These are phyloP conservation scores for Brassica nigra DNA, from an alignment of 345 rosid genomes.

Conservation along the genomic window DNA sequence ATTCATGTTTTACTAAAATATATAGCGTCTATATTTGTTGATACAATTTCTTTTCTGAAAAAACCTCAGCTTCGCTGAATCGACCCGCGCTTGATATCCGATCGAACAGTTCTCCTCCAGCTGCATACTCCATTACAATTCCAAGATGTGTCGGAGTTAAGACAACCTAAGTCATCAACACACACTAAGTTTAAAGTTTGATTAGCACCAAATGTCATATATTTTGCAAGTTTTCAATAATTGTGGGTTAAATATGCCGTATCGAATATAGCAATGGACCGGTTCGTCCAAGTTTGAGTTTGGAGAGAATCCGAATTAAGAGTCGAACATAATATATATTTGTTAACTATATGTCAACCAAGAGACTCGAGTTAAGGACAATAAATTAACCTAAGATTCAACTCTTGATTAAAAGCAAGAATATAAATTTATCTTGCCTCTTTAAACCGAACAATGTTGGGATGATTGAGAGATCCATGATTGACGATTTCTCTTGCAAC, in stretches of 20 bases:
- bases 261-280: background rate
- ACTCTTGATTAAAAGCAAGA: background rate
- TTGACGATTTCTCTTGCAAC: constrained; percentile 75
- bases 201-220: background rate
- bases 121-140: constrained; percentile 81
- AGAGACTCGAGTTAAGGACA: constrained; percentile 1
- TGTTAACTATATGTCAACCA: constrained; percentile 4
- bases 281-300: background rate
- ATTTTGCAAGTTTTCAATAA: background rate
- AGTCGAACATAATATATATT: constrained; percentile 9
- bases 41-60: background rate
- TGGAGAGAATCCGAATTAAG: background rate
- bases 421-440: constrained; percentile 44
- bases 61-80: constrained; percentile 72
- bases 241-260: background rate
- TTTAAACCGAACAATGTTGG: constrained; percentile 68
- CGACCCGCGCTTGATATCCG: constrained; percentile 60
- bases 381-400: background rate
- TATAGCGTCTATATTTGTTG: background rate
- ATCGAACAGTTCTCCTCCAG: constrained; percentile 70
- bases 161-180: constrained; percentile 49
- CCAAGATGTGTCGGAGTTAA: constrained; percentile 70
- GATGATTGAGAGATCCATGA: constrained; percentile 75
- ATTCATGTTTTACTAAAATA: background rate
- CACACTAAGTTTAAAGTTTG: background rate